Evolutionary conservation across 108 stramenopile species (phyloP).

Genomic region (Mayamaea pseudoterrestris): DNA sequence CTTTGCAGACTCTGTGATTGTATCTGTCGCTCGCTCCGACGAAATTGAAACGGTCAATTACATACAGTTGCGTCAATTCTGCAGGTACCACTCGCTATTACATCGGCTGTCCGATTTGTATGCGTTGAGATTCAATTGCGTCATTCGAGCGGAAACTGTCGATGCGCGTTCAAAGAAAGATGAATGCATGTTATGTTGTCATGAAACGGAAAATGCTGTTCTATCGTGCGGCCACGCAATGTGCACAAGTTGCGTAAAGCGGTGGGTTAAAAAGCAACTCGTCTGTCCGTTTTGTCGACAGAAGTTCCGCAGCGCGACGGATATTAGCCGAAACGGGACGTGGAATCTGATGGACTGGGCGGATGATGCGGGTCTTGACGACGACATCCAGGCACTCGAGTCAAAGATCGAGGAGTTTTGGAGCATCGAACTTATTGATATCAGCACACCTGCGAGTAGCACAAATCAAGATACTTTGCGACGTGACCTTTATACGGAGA

Average conservation of each 20-base stretch:
- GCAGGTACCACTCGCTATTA: not conserved
- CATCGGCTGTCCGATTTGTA: not conserved
- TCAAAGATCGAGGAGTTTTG: no score
- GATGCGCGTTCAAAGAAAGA: constrained; percentile 1
- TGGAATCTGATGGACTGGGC: no score
- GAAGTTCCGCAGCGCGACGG: no score
- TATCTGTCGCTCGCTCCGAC: not conserved
- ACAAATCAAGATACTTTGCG: no score
- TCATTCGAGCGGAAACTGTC: not conserved
- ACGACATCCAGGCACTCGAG: no score
- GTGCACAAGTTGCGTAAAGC: constrained; percentile 9
- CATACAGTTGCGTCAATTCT: not conserved
- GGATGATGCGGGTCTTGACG: no score
- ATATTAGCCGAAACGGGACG: no score
- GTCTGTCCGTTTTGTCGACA: constrained; percentile 20
- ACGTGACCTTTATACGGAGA: no score
- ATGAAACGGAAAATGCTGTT: constrained; percentile 1
- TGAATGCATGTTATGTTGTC: constrained; percentile 13
- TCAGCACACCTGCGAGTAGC: no score
- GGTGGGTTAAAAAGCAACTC: constrained; percentile 13
- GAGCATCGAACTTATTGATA: no score
- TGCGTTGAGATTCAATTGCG: not conserved
- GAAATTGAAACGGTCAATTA: constrained; percentile 1
- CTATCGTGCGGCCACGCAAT: constrained; percentile 14
- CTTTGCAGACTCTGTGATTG: not conserved